Conservation (phyloP, 495 filamentous ascomycete genomes). For the Aspergillus coremiiformis region DNA sequence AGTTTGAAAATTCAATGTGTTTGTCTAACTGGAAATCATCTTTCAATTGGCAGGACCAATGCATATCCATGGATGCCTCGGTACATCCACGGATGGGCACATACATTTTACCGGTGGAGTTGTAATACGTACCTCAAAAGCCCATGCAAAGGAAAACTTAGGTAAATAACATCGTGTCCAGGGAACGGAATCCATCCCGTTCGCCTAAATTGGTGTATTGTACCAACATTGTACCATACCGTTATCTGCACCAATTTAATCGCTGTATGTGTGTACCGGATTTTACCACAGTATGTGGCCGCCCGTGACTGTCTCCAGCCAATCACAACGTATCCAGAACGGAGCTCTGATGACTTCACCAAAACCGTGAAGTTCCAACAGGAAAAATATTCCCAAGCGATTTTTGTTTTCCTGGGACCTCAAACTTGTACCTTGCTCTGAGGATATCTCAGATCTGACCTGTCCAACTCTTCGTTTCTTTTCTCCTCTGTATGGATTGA, state of each 20-base stretch:
- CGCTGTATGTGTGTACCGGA: background rate
- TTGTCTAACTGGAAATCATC: background rate
- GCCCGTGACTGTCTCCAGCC: background rate
- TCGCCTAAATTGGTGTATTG: background rate
- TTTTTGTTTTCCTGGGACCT: background rate
- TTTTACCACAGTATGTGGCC: background rate
- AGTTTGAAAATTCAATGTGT: too few species aligned
- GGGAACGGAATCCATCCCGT: too few species aligned
- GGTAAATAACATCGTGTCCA: too few species aligned
- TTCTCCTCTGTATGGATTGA: background rate
- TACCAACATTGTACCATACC: background rate
- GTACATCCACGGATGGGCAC: background rate
- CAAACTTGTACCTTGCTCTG: background rate
- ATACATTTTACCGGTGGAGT: background rate
- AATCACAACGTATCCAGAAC: conserved; percentile 3
- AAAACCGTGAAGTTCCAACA: background rate
- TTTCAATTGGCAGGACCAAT: too few species aligned
- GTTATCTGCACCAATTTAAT: background rate
- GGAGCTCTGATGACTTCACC: conserved; percentile 15
- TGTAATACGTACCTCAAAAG: too few species aligned
- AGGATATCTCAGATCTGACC: background rate
- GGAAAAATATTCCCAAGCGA: background rate
- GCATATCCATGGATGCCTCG: background rate
- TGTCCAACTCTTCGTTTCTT: background rate
- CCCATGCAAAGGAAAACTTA: too few species aligned